Evolutionary conservation across 345 rosid genomes (phyloP).

Genomic region (Eucalyptus viminalis): DNA sequence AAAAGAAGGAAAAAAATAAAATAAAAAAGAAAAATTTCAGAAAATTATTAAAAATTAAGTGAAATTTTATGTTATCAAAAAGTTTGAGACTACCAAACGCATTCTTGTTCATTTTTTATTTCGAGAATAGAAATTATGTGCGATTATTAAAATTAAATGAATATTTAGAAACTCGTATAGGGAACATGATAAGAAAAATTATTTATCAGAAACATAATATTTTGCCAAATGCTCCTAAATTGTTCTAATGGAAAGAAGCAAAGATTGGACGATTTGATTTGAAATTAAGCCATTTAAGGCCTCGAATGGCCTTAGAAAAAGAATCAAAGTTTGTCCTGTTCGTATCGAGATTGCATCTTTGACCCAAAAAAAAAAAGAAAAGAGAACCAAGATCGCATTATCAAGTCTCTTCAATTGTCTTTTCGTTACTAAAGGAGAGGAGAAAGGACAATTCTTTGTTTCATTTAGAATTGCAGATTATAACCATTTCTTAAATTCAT

Average conservation of each 20-base stretch:
- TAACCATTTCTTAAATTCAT: neutral
- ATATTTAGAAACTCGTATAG: no score
- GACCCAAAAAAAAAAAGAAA: no score
- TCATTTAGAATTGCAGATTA: neutral
- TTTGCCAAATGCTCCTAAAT: no score
- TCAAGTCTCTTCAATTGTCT: neutral
- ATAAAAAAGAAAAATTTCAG: no score
- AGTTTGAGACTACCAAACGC: no score
- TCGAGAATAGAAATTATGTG: rapidly evolving
- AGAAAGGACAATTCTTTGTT: neutral
- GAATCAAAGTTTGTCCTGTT: neutral
- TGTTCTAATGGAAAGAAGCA: neutral
- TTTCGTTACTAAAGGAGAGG: neutral
- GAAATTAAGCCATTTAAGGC: neutral
- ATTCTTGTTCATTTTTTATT: no score
- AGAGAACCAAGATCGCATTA: neutral
- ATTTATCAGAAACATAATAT: no score
- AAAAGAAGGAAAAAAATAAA: no score
- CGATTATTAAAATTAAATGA: rapidly evolving
- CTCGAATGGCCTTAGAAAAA: neutral
- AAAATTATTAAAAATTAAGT: no score
- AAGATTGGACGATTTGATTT: neutral
- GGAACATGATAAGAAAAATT: no score
- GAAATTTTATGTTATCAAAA: no score
- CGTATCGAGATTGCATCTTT: no score